Base-by-base conservation (phyloP, 2,329 filamentous ascomycete species). In the Ophiostoma ulmi region DNA sequence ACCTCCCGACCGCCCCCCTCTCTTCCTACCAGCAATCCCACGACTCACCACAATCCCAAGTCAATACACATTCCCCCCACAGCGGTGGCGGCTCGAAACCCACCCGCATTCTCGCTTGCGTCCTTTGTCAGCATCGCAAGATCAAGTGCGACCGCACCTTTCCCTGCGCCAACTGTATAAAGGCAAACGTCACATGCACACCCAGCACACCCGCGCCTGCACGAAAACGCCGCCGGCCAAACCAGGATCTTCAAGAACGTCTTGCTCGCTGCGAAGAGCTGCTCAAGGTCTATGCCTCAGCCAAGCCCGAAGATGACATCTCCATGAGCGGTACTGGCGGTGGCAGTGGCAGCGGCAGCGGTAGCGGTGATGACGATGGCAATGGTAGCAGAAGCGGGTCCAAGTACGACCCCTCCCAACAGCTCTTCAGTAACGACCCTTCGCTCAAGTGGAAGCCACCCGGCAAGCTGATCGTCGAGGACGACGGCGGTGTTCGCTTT, bases 91-190 rank as follows among this genome's bases (percentile, higher is more conserved):
- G 14, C 64, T 41, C 52, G 17, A 85, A 83, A 76, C 78, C 80
- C 14, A 78, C 80, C 17, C 79, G 84, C 74, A 81, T 86, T 66
- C 78, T 86, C 71, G 84, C 84, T 26, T 87, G 86, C 74, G 84
- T 86, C 26, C 79, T 87, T 52, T 88, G 86, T 75, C 86, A 88
- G 76, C 84, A 86, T 75, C 83, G 86, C 75, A 88, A 88, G 79
- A 88, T 88, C 78, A 87, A 87, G 77, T 88, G 86, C 78, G 86
- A 88, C 75, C 82, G 86, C 72, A 83, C 82, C 61, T 86, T 83
- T 58, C 86, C 86, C 4, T 88, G 86, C 75, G 83, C 85, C 71
- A 88, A 88, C 74, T 88, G 86, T 74, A 78, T 85, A 76, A 88
- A 88, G 82, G 85, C 86, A 75, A 86, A 86, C 75, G 84, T 87